Conservation (phyloP, 2,329 filamentous ascomycete species). For the Gremmenia infestans region DNA sequence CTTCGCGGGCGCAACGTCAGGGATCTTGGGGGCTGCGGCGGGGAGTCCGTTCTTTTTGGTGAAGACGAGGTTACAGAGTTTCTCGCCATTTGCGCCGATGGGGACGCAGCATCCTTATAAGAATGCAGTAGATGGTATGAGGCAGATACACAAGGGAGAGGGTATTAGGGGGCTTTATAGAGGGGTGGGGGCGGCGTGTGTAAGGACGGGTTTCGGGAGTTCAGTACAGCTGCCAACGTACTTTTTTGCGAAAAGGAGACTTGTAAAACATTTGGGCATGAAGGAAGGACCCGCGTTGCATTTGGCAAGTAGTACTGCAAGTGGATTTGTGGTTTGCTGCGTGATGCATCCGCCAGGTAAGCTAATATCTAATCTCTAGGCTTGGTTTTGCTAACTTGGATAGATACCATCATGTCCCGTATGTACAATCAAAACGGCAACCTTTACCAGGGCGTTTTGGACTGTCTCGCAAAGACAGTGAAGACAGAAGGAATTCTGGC, state of each 20-base stretch:
- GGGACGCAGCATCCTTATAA: conserved; percentile 94
- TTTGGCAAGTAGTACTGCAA: conserved; percentile 79
- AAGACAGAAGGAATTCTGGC: conserved; percentile 86
- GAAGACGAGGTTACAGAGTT: conserved; percentile 94
- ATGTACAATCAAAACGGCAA: conserved; percentile 99
- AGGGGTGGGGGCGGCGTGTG: conserved; percentile 89
- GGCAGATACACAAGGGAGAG: conserved; percentile 72
- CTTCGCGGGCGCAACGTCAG: conserved; percentile 82
- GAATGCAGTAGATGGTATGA: conserved; percentile 77
- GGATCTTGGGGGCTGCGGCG: conserved; percentile 85
- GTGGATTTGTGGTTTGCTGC: conserved; percentile 93
- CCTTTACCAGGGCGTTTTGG: conserved; percentile 88
- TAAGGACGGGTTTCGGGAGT: conserved; percentile 91
- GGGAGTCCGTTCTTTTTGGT: conserved; percentile 97
- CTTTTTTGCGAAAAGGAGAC: conserved; percentile 88
- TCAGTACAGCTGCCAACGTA: conserved; percentile 96
- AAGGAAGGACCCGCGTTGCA: conserved; percentile 87
- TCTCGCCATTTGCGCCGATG: conserved; percentile 84
- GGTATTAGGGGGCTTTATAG: conserved; percentile 80
- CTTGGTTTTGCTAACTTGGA: conserved; percentile 9
- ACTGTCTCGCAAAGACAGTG: conserved; percentile 87
- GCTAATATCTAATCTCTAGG: conserved; percentile 24
- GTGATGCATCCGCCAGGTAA: conserved; percentile 94
- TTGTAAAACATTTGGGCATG: conserved; percentile 80
- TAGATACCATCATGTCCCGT: conserved; percentile 95